Evolutionary conservation across 2,329 filamentous ascomycete species (phyloP), one percentile per base, ranked within the genome.

Genomic region (Trichoderma lentiforme): DNA sequence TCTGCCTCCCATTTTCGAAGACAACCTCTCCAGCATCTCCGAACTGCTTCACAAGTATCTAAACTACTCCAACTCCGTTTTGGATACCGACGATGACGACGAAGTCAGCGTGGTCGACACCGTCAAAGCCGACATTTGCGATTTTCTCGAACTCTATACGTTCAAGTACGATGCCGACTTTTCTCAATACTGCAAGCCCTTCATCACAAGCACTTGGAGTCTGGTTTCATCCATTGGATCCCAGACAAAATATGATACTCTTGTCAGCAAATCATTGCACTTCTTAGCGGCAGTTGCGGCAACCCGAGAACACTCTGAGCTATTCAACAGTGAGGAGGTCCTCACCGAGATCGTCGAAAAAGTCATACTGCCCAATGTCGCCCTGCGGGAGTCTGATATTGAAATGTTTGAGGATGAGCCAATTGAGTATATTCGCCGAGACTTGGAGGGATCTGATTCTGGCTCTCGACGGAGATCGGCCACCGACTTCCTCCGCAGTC

Each of bases 361-460:
- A 83, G 96, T 98, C 72, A 93, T 99, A 71, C 84, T 99, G 74
- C 95, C 96, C 11, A 99, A 99, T 78, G 90, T 99, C 72, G 92
- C 92, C 18, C 85, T 99, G 73, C 90, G 97, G 75, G 96, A 98
- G 78, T 96, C 95, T 0, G 97, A 99, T 75, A 88, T 97, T 70
- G 96, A 99, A 81, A 88, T 97, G 75, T 98, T 99, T 77, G 96
- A 99, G 80, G 97, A 99, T 79, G 97, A 99, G 84, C 96, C 96
- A 0, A 99, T 99, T 75, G 96, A 99, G 81, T 99, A 97, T 80
- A 99, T 99, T 78, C 89, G 96, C 74, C 89, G 94, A 77, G 96
- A 99, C 81, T 86, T 99, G 62, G 96, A 99, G 81, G 96, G 96
- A 7, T 98, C 96, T 2, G 96, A 99, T 81, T 97, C 92, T 70